Percentiles rank a stretch among this genome's conserved stretches.
Conservation (phyloP, 148 eudicot genomes). For the Camellia granthamiana region DNA sequence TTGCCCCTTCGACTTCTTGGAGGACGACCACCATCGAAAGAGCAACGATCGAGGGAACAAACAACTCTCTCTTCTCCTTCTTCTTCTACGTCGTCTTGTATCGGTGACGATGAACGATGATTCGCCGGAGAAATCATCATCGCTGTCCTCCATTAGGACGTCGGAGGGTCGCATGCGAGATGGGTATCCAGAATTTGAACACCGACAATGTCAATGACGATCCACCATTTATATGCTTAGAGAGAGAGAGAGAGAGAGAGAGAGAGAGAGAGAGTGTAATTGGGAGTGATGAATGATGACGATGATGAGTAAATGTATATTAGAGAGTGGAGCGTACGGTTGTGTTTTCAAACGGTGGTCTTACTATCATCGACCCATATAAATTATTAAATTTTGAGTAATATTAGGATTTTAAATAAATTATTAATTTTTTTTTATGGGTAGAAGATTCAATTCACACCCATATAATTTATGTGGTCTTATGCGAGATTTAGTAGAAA, state of each 20-base stretch:
- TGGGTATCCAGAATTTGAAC: neutral
- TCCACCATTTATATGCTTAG: no score
- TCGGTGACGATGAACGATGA: neutral
- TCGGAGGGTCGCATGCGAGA: slow-evolving; percentile 5
- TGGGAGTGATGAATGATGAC: neutral
- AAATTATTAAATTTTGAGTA: no score
- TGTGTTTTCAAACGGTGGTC: neutral
- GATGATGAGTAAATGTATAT: neutral
- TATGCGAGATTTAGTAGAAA: no score
- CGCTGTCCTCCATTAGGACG: neutral
- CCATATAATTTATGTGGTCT: no score
- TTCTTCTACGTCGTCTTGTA: slow-evolving; percentile 14
- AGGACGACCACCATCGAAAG: slow-evolving; percentile 23
- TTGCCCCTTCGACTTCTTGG: slow-evolving; percentile 14
- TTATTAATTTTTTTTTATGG: no score
- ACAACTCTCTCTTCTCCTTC: slow-evolving; percentile 25
- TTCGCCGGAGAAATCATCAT: slow-evolving; percentile 13
- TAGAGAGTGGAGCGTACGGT: neutral
- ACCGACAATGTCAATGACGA: neutral
- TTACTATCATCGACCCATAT: no score
- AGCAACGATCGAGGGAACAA: slow-evolving; percentile 35
- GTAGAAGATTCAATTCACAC: no score
- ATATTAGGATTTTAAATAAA: no score
- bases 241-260: neutral
- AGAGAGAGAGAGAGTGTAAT: neutral